These are phyloP conservation scores for Penicillium oxalicum DNA, from an alignment of 2,329 filamentous ascomycete genomes.

Conservation along the genomic window DNA sequence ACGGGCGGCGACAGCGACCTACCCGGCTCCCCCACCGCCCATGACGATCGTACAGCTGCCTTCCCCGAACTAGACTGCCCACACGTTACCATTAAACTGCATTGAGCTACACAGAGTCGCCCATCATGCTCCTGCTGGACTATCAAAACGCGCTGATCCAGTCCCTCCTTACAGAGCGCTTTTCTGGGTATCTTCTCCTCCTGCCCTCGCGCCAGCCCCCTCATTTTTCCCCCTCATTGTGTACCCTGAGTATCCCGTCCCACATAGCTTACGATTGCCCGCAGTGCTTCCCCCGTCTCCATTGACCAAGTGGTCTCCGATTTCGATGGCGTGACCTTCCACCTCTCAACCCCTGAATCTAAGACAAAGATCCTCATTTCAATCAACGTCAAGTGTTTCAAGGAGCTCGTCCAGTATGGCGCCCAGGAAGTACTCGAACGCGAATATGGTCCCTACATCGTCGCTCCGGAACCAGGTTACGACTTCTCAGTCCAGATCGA, in stretches of 20 bases:
- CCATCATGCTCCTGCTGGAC: constrained; percentile 81
- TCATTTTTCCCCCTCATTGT: constrained; percentile 22
- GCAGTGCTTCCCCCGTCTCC: constrained; percentile 72
- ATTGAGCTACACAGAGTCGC: constrained; percentile 17
- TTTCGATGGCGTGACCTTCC: constrained; percentile 97
- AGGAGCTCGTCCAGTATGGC: constrained; percentile 86
- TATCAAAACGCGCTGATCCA: constrained; percentile 99
- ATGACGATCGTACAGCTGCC: constrained; percentile 23
- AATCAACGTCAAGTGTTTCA: constrained; percentile 89
- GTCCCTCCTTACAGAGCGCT: constrained; percentile 89
- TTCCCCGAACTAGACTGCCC: constrained; percentile 17
- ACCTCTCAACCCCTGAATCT: constrained; percentile 89
- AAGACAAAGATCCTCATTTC: constrained; percentile 95
- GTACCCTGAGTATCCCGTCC: constrained; percentile 24
- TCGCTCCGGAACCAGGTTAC: constrained; percentile 80
- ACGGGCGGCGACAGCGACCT: constrained; percentile 32
- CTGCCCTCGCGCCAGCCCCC: background rate
- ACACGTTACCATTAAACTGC: constrained; percentile 8
- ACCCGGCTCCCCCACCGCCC: constrained; percentile 27
- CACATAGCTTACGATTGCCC: constrained; percentile 34
- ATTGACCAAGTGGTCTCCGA: constrained; percentile 99
- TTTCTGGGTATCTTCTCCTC: constrained; percentile 62
- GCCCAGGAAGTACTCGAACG: constrained; percentile 85
- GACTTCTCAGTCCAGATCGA: constrained; percentile 94
- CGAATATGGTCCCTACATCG: constrained; percentile 91